These are phyloP conservation scores for Leccinum uliginosum DNA, from an alignment of 768 basidiomycete species.

Conservation along the genomic window DNA sequence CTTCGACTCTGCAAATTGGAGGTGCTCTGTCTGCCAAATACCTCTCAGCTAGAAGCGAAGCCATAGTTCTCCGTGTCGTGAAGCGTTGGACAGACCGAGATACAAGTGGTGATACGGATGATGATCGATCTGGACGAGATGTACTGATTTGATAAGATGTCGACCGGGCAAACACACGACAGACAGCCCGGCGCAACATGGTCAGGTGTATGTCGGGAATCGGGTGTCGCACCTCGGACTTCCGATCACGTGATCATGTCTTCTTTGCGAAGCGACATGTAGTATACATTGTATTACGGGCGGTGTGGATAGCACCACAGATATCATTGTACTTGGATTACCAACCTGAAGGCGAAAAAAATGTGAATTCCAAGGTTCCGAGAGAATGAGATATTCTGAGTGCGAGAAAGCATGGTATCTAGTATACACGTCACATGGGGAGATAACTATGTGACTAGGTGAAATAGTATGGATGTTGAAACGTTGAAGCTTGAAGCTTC, in stretches of 20 bases:
- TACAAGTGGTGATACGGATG: neutral
- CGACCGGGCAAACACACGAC: slow-evolving; percentile 1
- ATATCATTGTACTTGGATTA: no score
- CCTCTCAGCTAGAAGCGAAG: slow-evolving; percentile 43
- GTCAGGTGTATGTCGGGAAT: no score
- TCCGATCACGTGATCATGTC: no score
- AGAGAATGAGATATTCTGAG: no score
- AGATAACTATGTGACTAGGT: neutral
- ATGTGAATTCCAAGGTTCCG: no score
- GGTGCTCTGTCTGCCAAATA: slow-evolving; percentile 73
- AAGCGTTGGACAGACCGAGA: neutral
- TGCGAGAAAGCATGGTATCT: neutral
- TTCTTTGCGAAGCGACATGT: no score
- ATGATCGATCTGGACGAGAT: slow-evolving; percentile 13
- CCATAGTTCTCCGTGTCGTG: slow-evolving; percentile 27
- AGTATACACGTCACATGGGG: neutral
- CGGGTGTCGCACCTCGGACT: no score
- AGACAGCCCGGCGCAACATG: slow-evolving; percentile 9
- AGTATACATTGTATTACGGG: no score
- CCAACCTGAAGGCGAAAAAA: no score
- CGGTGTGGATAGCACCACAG: no score
- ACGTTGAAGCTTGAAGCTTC: no score
- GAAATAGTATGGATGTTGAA: no score
- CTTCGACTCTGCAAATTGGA: slow-evolving; percentile 69
- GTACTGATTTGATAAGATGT: slow-evolving; percentile 11